Conservation (phyloP, 1,284 basidiomycete species). For the Tylopilus orsonianus region DNA sequence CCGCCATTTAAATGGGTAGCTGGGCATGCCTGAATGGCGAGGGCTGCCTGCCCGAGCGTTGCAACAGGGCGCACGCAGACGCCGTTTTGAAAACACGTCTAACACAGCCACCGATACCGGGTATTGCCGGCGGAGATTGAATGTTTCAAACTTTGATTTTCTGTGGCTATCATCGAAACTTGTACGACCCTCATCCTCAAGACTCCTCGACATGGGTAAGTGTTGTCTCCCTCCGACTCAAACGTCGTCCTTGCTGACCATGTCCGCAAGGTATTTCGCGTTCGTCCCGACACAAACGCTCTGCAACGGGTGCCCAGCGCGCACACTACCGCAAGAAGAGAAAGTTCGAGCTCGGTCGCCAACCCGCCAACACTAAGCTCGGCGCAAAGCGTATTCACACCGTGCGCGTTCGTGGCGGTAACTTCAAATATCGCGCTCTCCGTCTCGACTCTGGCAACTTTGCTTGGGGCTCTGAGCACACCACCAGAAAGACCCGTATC, state of each 20-base stretch:
- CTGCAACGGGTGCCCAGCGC: conserved; percentile 88
- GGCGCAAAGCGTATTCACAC: conserved; percentile 90
- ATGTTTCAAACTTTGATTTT: conserved; percentile 34
- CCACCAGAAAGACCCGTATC: conserved; percentile 91
- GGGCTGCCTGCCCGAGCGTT: conserved; percentile 8
- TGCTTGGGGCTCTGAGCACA: conserved; percentile 92
- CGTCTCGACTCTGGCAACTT: conserved; percentile 95
- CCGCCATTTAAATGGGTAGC: conserved; percentile 21
- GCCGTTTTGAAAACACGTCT: too few species aligned
- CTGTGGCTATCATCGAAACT: conserved; percentile 32
- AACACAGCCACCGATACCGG: conserved; percentile 23
- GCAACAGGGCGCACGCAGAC: conserved; percentile 11
- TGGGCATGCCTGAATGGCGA: conserved; percentile 24
- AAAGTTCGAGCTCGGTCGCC: conserved; percentile 98
- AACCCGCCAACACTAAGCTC: conserved; percentile 93
- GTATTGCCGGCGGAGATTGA: conserved; percentile 29
- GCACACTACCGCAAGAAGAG: conserved; percentile 98
- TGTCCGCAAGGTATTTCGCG: conserved; percentile 80
- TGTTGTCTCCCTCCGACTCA: conserved; percentile 29
- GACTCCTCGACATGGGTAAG: conserved; percentile 55
- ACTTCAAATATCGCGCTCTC: conserved; percentile 90
- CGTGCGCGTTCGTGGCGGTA: conserved; percentile 92
- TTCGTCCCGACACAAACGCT: conserved; percentile 93
- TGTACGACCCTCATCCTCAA: conserved; percentile 34
- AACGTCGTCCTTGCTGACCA: conserved; percentile 6